Evolutionary conservation across 768 basidiomycete genomes (phyloP), one percentile per base, ranked within the genome.

Genomic region (Suillus hirtellus): DNA sequence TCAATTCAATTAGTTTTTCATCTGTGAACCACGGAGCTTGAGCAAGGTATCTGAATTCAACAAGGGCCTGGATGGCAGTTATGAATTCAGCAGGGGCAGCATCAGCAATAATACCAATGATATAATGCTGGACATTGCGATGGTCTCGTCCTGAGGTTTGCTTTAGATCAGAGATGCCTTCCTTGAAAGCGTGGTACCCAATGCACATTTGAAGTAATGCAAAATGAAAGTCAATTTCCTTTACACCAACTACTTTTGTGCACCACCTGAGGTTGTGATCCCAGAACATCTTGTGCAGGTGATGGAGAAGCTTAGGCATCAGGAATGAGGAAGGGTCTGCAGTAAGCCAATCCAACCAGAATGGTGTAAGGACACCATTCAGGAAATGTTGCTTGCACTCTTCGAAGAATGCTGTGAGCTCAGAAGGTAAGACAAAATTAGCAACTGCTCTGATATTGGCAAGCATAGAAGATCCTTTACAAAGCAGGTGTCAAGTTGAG

Each of bases 71-170:
- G 31, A 82, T 60, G 3, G 77, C 73, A 21, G 62, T 60, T n/a
- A 80, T 63, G 55, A 80, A 76, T 0, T 50, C 19, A 3, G 35
- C 43, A 1, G 76, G 64, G 31, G 74, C 75, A 44, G 70, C 74
- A 40, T 72, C 75, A 34, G 77, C 77, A 50, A 80, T 73, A n/a
- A 76, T 60, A 3, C 70, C 46, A 21, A 82, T 59, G 12, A 81
- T 64, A 58, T 75, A 74, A 2, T 69, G 60, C 64, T 81, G 72
- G 4, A 80, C 66, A 21, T 81, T 72, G 2, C 72, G 64, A 60
- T 80, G 77, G 49, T 80, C 79, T 15, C 71, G 59, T 3, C 79
- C 79, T 9, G 78, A 79, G 10, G 77, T 73, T 63, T 81, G 79
- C 58, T 81, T 81, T 34, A 82, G 55, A n/a, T 66, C 64, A 12